Evolutionary conservation across 2,329 filamentous ascomycete species (phyloP), one percentile per base, ranked within the genome.

Genomic region (Colletotrichum graminicola): DNA sequence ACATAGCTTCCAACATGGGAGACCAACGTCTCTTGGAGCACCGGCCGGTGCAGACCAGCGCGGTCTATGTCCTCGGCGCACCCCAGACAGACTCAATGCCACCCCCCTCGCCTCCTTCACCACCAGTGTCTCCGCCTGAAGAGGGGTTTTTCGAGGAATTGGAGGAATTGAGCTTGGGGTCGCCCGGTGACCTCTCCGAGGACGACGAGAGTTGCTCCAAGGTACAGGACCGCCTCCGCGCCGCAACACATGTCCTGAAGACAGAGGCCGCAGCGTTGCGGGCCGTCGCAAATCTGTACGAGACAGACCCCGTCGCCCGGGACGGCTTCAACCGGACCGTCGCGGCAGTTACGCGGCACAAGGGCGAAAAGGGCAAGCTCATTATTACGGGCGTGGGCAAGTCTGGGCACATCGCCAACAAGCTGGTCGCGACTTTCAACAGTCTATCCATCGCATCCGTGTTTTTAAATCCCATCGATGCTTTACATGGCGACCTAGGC

Each of bases 371-470:
- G 41, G 94, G 94, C 54, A 97, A 97, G 82, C 81, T 97, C 18
- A 88, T 98, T 21, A 87, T 97, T 49, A 92, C 92, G 67, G 95
- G 95, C 10, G 93, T 98, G 5, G 95, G 95, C 67, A 98, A 98
- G 83, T 97, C 93, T 65, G 95, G 95, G 0, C 93, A 97, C 77
- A 97, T 98, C 73, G 94, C 91, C 12, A 90, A 91, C 80, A 98
- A 98, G 83, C 87, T 97, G 1, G 93, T 94, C 21, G 95, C 95
- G 6, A 97, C 94, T 1, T 95, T 97, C 86, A 97, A 97, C 80
- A 97, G 93, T 75, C 85, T 98, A 16, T 93, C 93, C 7, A 89
- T 98, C 47, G 88, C 90, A 52, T 90, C 93, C 70, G 89, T 91
- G 34, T 98, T 97, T 81, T 85, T 98, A 74, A 95, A 98, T 79